Conservation (phyloP, 768 basidiomycete genomes). For the Leccinum uliginosum region DNA sequence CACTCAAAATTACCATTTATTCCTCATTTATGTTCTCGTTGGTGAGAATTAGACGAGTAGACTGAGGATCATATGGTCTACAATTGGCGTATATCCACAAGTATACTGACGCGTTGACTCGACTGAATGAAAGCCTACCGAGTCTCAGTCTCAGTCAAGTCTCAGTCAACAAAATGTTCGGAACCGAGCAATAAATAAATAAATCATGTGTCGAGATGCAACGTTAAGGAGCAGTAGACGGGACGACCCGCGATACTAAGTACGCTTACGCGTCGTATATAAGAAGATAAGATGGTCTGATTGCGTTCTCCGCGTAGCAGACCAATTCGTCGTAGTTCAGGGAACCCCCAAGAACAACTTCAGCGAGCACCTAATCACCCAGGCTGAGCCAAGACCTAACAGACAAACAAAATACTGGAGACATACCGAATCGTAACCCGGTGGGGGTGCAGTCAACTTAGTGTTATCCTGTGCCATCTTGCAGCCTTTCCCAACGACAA, state of each 20-base stretch:
- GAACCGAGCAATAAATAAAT: slow-evolving; percentile 9
- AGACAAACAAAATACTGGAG: no score
- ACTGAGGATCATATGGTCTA: background rate
- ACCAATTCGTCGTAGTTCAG: slow-evolving; percentile 71
- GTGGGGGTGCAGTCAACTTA: slow-evolving; percentile 50
- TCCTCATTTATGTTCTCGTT: background rate
- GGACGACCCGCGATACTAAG: background rate
- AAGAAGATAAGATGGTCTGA: slow-evolving; percentile 66
- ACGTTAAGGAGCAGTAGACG: background rate
- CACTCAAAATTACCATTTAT: slow-evolving; percentile 27
- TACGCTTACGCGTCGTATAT: slow-evolving; percentile 51
- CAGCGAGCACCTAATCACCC: slow-evolving; percentile 54
- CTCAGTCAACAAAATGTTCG: background rate
- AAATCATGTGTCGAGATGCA: background rate
- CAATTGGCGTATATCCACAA: background rate
- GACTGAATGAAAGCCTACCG: background rate
- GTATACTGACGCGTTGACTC: background rate
- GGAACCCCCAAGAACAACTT: slow-evolving; percentile 50
- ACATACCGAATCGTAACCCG: slow-evolving; percentile 65
- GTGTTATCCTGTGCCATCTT: slow-evolving; percentile 60
- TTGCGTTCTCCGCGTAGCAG: slow-evolving; percentile 68
- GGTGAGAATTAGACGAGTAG: background rate
- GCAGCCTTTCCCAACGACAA: slow-evolving; percentile 65
- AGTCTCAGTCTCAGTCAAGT: background rate
- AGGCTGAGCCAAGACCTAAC: background rate